phyloP scores from a whole-genome alignment of 768 basidiomycete genomes.

The Hericium rajendrae region DNA sequence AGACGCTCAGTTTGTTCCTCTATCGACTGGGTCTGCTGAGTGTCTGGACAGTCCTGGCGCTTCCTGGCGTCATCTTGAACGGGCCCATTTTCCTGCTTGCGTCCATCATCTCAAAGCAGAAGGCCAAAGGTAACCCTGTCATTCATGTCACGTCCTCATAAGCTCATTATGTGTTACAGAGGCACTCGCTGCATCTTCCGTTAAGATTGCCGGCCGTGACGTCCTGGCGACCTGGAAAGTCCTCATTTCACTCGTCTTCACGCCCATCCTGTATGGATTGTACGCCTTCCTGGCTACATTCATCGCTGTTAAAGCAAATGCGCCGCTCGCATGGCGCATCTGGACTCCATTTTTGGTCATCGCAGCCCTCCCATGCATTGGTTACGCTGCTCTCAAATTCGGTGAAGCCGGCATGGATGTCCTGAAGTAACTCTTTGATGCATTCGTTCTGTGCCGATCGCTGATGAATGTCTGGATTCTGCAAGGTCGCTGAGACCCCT shows the following conservation, averaged over 20 bases:
- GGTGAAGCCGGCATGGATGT: constrained; percentile 97
- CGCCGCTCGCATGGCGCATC: constrained; percentile 51
- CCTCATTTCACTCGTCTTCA: constrained; percentile 79
- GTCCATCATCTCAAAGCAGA: constrained; percentile 73
- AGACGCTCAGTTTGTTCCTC: constrained; percentile 68
- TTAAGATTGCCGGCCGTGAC: constrained; percentile 89
- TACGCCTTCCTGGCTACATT: constrained; percentile 81
- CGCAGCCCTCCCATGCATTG: constrained; percentile 71
- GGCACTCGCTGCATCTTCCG: constrained; percentile 87
- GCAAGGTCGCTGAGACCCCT: constrained; percentile 81
- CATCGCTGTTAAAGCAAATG: constrained; percentile 56
- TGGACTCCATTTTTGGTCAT: constrained; percentile 71
- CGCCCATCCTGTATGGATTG: constrained; percentile 74
- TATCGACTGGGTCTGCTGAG: constrained; percentile 74
- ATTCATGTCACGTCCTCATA: neutral
- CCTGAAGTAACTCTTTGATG: constrained; percentile 56
- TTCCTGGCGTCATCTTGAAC: constrained; percentile 87
- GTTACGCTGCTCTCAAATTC: constrained; percentile 88
- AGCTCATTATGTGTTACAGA: constrained; percentile 36
- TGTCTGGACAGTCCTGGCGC: constrained; percentile 75
- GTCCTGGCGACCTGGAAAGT: constrained; percentile 97
- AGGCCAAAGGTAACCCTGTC: constrained; percentile 65
- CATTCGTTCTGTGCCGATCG: neutral
- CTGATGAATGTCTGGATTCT: constrained; percentile 1
- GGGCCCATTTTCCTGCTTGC: constrained; percentile 88